Percentiles rank a stretch among this genome's conserved stretches.
These are phyloP conservation scores for Parachaetomium inaequale DNA, from an alignment of 495 filamentous ascomycete species.

Conservation along the genomic window DNA sequence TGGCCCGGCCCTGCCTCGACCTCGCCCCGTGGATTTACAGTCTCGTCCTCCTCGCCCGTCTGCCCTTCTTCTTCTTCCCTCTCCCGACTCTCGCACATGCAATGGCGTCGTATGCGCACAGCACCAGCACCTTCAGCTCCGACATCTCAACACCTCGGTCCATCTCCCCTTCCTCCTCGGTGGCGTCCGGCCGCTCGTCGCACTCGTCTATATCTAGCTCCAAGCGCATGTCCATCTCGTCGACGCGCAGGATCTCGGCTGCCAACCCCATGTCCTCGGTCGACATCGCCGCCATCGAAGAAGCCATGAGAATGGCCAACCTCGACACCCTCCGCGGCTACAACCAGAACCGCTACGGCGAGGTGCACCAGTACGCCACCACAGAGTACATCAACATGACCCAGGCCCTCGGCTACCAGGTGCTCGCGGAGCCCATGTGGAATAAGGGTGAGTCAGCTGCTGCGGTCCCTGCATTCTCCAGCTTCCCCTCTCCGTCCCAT, in stretches of 20 bases:
- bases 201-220: conserved; percentile 48
- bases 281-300: conserved; percentile 51
- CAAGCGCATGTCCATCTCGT: conserved; percentile 52
- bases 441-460: conserved; percentile 50
- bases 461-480: neutral
- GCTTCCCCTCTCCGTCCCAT: conserved; percentile 7
- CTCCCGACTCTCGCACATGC: conserved; percentile 29
- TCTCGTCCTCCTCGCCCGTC: conserved; percentile 21
- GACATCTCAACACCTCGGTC: conserved; percentile 55
- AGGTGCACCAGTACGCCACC: conserved; percentile 47
- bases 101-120: conserved; percentile 51
- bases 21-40: conserved; percentile 27
- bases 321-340: conserved; percentile 53
- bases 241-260: conserved; percentile 45
- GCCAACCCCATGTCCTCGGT: conserved; percentile 54
- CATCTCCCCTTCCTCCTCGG: conserved; percentile 47
- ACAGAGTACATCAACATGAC: conserved; percentile 49
- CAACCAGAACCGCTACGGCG: conserved; percentile 47
- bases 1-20: conserved; percentile 23
- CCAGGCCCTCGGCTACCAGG: conserved; percentile 52
- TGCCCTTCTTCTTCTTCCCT: conserved; percentile 22
- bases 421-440: conserved; percentile 54
- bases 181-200: conserved; percentile 47
- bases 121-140: conserved; percentile 40
- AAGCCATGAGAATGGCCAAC: conserved; percentile 51